phyloP scores from a whole-genome alignment of 352 stramenopile genomes.

The Pythium vanterpoolii region DNA sequence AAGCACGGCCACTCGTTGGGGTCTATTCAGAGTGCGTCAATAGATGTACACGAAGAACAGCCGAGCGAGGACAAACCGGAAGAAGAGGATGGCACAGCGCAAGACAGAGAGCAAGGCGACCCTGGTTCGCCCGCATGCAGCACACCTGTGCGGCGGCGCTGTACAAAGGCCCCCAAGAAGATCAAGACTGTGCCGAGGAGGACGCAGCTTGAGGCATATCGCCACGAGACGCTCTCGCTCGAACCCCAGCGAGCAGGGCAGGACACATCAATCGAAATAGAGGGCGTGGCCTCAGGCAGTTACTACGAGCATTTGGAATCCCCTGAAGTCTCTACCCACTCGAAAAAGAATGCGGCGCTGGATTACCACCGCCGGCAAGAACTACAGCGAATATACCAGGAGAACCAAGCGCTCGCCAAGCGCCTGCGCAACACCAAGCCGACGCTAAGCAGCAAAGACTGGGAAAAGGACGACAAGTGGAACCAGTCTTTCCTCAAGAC shows the following conservation, averaged over 20 bases:
- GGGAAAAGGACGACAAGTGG: conserved; percentile 71
- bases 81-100: neutral
- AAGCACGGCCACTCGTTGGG: conserved; percentile 29
- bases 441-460: conserved; percentile 63
- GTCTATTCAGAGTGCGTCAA: neutral
- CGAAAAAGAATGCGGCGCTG: conserved; percentile 20
- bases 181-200: conserved; percentile 14
- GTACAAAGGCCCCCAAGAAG: conserved; percentile 15
- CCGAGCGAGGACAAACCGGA: neutral
- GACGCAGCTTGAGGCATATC: conserved; percentile 17
- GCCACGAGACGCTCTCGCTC: conserved; percentile 19
- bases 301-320: conserved; percentile 1
- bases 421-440: conserved; percentile 60
- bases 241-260: conserved; percentile 29
- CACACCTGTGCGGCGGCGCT: neutral
- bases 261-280: neutral
- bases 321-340: neutral
- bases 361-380: conserved; percentile 71
- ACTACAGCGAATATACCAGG: conserved; percentile 66
- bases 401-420: conserved; percentile 70
- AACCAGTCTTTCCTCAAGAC: conserved; percentile 64
- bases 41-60: conserved; percentile 4
- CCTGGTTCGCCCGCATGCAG: neutral
- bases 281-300: too few relatives aligned
- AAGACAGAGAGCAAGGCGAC: neutral